These are phyloP conservation scores for Spongispora temasekensis DNA, from an alignment of 1,284 basidiomycete genomes.

Conservation along the genomic window DNA sequence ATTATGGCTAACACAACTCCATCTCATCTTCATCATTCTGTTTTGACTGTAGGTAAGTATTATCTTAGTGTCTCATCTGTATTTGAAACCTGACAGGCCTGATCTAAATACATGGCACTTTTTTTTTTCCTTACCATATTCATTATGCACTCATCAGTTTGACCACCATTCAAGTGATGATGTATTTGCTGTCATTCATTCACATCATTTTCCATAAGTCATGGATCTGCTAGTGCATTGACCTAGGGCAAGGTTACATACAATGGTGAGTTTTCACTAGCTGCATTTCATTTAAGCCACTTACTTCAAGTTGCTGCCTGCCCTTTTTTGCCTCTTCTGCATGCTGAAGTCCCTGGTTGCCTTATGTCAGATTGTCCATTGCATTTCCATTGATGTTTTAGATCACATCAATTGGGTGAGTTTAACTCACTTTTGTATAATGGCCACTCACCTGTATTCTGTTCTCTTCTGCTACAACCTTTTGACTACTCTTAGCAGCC, in stretches of 20 bases:
- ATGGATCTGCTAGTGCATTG: not conserved
- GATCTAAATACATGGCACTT: not conserved
- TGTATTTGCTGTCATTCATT: too few species aligned
- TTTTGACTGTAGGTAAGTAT: not conserved
- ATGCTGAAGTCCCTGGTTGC: not conserved
- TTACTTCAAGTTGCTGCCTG: not conserved
- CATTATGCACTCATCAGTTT: not conserved
- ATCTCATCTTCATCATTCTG: not conserved
- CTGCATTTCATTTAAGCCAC: not conserved
- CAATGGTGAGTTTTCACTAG: not conserved
- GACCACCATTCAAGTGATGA: not conserved
- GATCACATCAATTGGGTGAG: not conserved
- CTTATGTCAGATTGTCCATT: not conserved
- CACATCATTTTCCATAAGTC: not conserved
- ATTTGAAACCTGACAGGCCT: not conserved
- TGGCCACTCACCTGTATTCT: not conserved
- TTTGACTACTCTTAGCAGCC: not conserved
- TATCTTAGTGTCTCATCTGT: not conserved
- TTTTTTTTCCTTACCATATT: not conserved
- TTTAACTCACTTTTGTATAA: not conserved
- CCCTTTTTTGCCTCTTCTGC: not conserved
- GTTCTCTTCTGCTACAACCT: not conserved
- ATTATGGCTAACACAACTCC: not conserved
- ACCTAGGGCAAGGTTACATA: not conserved
- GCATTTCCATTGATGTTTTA: not conserved